Percentiles rank a stretch among this genome's conserved stretches.
Evolutionary conservation across 257 asterid species (phyloP).

Genomic region (Primulina tabacum): DNA sequence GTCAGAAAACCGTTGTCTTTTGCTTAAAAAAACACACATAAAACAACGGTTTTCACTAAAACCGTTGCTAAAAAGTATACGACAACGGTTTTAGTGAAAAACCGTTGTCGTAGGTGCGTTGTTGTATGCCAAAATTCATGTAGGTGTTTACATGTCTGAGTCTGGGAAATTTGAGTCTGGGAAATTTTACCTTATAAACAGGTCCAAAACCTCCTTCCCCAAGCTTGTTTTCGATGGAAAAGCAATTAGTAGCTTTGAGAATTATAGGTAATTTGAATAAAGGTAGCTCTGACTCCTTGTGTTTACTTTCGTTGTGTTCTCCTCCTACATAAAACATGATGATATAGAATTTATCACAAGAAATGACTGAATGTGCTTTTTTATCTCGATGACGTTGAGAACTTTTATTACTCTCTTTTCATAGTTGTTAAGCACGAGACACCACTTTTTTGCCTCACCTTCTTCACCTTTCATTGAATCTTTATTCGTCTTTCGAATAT

Average conservation of each 20-base stretch:
- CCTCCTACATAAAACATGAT: conserved; percentile 5
- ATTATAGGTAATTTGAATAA: conserved; percentile 16
- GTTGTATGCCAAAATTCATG: too few relatives aligned
- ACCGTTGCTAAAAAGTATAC: too few relatives aligned
- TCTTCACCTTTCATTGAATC: not conserved
- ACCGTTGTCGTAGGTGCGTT: too few relatives aligned
- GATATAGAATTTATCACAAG: not conserved
- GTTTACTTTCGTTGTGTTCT: conserved; percentile 8
- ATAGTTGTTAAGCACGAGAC: not conserved
- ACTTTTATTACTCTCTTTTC: too few relatives aligned
- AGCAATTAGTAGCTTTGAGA: conserved; percentile 24
- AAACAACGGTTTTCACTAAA: too few relatives aligned
- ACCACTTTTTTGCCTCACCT: not conserved
- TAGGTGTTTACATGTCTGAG: not conserved
- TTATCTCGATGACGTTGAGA: not conserved
- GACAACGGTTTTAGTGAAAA: too few relatives aligned
- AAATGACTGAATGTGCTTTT: conserved; percentile 6
- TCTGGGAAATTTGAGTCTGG: not conserved
- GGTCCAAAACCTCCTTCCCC: conserved; percentile 35
- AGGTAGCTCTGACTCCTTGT: conserved; percentile 20
- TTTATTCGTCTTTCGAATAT: conserved; percentile 21
- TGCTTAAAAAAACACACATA: too few relatives aligned
- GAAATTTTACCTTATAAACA: conserved; percentile 25
- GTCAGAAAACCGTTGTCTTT: too few relatives aligned
- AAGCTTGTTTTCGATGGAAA: conserved; percentile 20